These are phyloP conservation scores for Vitis hybrid DNA, from an alignment of 177 flowering plant species.

Conservation along the genomic window DNA sequence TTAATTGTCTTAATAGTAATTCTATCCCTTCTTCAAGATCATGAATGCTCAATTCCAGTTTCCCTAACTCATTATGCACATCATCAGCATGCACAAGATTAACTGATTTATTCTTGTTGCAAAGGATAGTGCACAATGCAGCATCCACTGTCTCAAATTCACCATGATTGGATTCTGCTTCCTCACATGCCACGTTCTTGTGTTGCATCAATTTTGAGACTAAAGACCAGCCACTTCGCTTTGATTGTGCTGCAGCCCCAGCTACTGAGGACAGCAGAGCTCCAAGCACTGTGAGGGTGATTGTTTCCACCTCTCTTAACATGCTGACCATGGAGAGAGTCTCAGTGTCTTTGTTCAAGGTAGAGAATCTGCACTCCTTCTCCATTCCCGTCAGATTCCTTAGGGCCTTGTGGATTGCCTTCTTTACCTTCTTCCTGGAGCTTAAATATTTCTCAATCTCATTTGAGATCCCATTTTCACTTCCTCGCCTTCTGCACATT, in stretches of 20 bases:
- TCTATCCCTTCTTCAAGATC: constrained; percentile 5
- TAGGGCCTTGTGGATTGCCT: no score
- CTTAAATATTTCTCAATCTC: neutral
- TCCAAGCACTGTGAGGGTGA: no score
- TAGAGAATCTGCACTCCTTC: neutral
- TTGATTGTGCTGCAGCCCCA: constrained; percentile 1
- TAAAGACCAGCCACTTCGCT: constrained; percentile 15
- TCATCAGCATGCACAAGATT: no score
- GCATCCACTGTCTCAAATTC: constrained; percentile 17
- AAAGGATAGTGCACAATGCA: constrained; percentile 6
- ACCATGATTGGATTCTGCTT: neutral
- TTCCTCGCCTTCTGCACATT: constrained; percentile 10
- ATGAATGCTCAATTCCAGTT: constrained; percentile 2
- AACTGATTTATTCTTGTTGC: neutral
- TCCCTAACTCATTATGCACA: neutral
- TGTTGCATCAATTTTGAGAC: constrained; percentile 10
- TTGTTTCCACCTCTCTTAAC: constrained; percentile 21
- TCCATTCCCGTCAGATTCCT: no score
- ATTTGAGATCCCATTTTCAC: constrained; percentile 13
- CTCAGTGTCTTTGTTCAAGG: constrained; percentile 1
- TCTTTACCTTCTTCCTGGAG: no score
- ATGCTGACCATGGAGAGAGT: constrained; percentile 6
- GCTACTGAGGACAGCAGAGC: constrained; percentile 2
- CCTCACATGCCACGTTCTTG: neutral
- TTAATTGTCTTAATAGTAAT: neutral